phyloP scores from a whole-genome alignment of 352 stramenopile genomes.

The Phytophthora podocarpi region DNA sequence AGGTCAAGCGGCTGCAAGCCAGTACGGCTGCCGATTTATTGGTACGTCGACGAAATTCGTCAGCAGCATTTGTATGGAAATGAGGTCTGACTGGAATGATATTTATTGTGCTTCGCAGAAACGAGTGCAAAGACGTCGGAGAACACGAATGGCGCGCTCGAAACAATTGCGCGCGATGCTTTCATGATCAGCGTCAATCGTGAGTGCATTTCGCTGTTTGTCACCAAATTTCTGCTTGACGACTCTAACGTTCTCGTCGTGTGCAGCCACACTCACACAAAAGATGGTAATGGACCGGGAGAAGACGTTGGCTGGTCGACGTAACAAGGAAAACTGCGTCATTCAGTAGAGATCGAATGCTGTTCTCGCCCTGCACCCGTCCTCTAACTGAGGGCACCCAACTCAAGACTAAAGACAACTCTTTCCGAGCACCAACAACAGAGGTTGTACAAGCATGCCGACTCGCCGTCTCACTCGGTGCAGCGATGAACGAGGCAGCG shows the following conservation, averaged over 20 bases:
- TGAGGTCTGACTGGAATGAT: constrained; percentile 11
- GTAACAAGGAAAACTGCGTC: constrained; percentile 85
- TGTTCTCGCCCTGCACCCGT: background rate
- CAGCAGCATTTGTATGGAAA: background rate
- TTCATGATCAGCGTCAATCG: constrained; percentile 88
- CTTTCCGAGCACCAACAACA: constrained; percentile 48
- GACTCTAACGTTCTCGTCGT: constrained; percentile 12
- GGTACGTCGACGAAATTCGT: constrained; percentile 37
- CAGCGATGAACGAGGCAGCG: constrained; percentile 19
- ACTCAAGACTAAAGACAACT: constrained; percentile 39
- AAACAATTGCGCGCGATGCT: constrained; percentile 86
- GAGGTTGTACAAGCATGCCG: constrained; percentile 45
- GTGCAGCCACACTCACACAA: constrained; percentile 70
- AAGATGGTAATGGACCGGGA: constrained; percentile 83
- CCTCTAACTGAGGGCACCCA: background rate
- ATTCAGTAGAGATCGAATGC: constrained; percentile 48
- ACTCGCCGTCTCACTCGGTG: constrained; percentile 33
- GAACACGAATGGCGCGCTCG: constrained; percentile 85
- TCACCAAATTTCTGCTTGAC: background rate
- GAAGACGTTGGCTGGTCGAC: constrained; percentile 68
- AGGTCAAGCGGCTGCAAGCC: constrained; percentile 76
- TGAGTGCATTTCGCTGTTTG: constrained; percentile 40
- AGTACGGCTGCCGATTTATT: constrained; percentile 90
- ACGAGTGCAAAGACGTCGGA: constrained; percentile 90
- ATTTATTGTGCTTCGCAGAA: constrained; percentile 49